Conservation (phyloP, 2,329 filamentous ascomycete genomes). For the Magnaporthiopsis incrustans region DNA sequence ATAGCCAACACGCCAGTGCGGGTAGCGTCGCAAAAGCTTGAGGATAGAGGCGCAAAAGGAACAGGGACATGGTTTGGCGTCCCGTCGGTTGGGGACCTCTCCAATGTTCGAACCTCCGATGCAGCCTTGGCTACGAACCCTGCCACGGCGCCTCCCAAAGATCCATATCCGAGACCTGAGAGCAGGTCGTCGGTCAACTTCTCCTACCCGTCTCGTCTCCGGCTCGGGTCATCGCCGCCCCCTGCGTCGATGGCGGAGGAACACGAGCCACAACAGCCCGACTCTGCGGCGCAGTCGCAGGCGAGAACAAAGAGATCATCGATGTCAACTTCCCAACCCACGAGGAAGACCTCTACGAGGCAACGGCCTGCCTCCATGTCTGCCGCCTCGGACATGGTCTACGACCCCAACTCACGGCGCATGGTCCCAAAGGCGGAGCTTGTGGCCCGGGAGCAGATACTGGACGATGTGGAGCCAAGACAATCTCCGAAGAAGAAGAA, state of each 20-base stretch:
- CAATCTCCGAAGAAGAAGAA: slow-evolving; percentile 10
- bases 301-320: slow-evolving; percentile 4
- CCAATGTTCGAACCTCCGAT: slow-evolving; percentile 38
- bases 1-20: slow-evolving; percentile 35
- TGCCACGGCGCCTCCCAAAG: slow-evolving; percentile 16
- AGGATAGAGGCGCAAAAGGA: slow-evolving; percentile 21
- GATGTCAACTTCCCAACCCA: slow-evolving; percentile 18
- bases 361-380: slow-evolving; percentile 18
- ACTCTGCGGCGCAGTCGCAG: slow-evolving; percentile 8
- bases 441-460: slow-evolving; percentile 31
- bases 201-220: slow-evolving; percentile 43
- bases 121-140: slow-evolving; percentile 26
- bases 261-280: slow-evolving; percentile 3
- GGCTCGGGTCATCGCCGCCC: slow-evolving; percentile 25
- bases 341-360: slow-evolving; percentile 16
- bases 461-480: slow-evolving; percentile 26
- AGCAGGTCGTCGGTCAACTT: slow-evolving; percentile 50
- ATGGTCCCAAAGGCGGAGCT: slow-evolving; percentile 45
- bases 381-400: slow-evolving; percentile 42
- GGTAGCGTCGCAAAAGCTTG: slow-evolving; percentile 44
- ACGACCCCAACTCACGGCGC: slow-evolving; percentile 58
- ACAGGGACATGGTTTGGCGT: slow-evolving; percentile 41
- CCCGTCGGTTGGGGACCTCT: slow-evolving; percentile 32
- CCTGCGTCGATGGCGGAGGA: slow-evolving; percentile 7
- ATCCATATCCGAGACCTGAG: slow-evolving; percentile 33